Conservation (phyloP, 2,329 filamentous ascomycete genomes). For the Tolypocladium tundrense region DNA sequence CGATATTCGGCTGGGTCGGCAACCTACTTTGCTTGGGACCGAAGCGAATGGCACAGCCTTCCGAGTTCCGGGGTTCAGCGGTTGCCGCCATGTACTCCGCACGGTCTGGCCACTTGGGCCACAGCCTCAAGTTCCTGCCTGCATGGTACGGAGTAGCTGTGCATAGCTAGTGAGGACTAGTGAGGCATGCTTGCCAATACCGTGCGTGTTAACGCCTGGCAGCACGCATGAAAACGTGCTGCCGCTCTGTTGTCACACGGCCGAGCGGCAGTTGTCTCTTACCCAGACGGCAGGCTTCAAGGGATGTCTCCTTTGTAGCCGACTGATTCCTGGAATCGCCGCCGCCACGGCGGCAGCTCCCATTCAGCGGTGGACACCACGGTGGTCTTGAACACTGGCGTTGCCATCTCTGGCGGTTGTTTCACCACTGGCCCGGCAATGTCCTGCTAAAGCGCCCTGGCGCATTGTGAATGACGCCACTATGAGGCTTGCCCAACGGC, state of each 20-base stretch:
- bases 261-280: background rate
- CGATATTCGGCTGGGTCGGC: background rate
- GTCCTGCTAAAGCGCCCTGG: background rate
- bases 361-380: background rate
- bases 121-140: background rate
- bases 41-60: background rate
- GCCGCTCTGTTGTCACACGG: background rate
- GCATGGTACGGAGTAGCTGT: no score
- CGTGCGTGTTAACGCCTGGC: background rate
- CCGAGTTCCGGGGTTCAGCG: background rate
- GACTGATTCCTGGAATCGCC: background rate
- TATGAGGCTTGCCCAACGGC: background rate
- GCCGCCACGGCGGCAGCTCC: background rate
- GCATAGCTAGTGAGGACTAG: background rate
- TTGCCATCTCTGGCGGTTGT: background rate
- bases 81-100: background rate
- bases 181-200: background rate
- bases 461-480: background rate
- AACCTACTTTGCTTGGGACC: background rate
- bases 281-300: background rate
- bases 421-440: background rate
- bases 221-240: background rate
- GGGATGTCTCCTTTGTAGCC: background rate
- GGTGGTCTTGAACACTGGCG: background rate
- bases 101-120: background rate